Percentiles rank a stretch among this genome's conserved stretches.
phyloP scores from a whole-genome alignment of 495 filamentous ascomycete genomes.

The Xylaria castorea region DNA sequence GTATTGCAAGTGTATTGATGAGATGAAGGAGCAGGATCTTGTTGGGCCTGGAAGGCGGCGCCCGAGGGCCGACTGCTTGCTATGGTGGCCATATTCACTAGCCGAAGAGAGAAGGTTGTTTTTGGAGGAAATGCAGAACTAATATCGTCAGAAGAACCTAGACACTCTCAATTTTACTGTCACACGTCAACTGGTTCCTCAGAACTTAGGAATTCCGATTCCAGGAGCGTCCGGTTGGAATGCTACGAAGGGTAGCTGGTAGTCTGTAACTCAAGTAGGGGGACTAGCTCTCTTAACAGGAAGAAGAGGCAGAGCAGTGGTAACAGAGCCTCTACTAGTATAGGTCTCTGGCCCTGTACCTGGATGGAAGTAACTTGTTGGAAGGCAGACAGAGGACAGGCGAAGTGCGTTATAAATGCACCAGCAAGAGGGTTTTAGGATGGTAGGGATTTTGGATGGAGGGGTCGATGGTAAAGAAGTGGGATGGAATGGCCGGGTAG shows the following conservation, averaged over 20 bases:
- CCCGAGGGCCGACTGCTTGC: slow-evolving; percentile 48
- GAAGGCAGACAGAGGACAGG: background rate
- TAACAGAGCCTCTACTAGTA: background rate
- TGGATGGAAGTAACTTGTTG: background rate
- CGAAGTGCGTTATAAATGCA: slow-evolving; percentile 6
- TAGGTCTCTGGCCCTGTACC: background rate
- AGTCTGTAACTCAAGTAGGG: background rate
- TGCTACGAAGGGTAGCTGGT: slow-evolving; percentile 3
- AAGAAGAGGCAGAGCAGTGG: background rate
- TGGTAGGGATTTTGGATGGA: slow-evolving; percentile 31
- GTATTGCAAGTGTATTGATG: slow-evolving; percentile 98
- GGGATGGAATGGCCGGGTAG: slow-evolving; percentile 19
- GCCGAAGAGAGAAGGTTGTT: background rate
- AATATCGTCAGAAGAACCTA: background rate
- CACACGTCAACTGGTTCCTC: background rate
- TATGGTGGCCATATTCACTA: slow-evolving; percentile 60
- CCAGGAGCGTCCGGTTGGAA: background rate
- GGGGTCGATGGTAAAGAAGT: slow-evolving; percentile 26
- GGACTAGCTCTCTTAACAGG: background rate
- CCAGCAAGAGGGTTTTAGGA: slow-evolving; percentile 21
- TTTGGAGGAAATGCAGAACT: background rate
- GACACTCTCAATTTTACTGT: background rate
- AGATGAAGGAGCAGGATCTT: slow-evolving; percentile 54
- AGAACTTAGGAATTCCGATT: background rate
- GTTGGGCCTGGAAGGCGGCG: slow-evolving; percentile 36